A percentile compares a stretch with the other conserved stretches of the same genome.
Conservation (phyloP, 2,329 filamentous ascomycete species). For the Sphaerulina musiva region DNA sequence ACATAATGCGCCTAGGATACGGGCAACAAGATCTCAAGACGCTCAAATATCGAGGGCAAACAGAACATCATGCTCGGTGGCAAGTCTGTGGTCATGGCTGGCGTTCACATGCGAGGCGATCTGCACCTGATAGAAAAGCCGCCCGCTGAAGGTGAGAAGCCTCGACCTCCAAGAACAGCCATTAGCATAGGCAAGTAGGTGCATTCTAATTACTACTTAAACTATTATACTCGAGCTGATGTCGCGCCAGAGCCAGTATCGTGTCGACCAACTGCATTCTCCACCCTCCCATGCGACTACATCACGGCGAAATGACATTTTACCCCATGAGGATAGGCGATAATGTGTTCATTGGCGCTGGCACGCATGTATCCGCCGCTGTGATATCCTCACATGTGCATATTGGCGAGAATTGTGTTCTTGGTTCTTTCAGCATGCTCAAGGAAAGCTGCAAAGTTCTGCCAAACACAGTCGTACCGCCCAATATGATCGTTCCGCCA, state of each 20-base stretch:
- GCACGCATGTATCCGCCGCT: constrained; percentile 72
- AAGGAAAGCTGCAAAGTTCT: constrained; percentile 89
- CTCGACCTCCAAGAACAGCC: constrained; percentile 42
- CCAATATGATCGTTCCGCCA: constrained; percentile 85
- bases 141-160: constrained; percentile 28
- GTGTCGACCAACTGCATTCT: constrained; percentile 72
- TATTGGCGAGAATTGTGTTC: constrained; percentile 67
- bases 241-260: constrained; percentile 65
- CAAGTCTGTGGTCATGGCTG: constrained; percentile 87
- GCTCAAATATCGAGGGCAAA: constrained; percentile 84
- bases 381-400: constrained; percentile 78
- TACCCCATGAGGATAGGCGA: constrained; percentile 90
- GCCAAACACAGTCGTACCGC: constrained; percentile 74
- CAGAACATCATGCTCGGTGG: constrained; percentile 97
- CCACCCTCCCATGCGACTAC: constrained; percentile 73
- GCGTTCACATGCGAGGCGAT: constrained; percentile 89
- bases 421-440: constrained; percentile 83
- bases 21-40: constrained; percentile 95
- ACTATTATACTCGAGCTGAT: not conserved
- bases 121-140: constrained; percentile 49
- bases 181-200: constrained; percentile 65
- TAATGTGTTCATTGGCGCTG: constrained; percentile 74
- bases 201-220: not conserved
- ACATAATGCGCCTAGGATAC: constrained; percentile 60
- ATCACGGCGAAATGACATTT: constrained; percentile 68